Evolutionary conservation across 2,329 filamentous ascomycete species (phyloP), one percentile per base, ranked within the genome.

Genomic region (Biscogniauxia mediterranea): DNA sequence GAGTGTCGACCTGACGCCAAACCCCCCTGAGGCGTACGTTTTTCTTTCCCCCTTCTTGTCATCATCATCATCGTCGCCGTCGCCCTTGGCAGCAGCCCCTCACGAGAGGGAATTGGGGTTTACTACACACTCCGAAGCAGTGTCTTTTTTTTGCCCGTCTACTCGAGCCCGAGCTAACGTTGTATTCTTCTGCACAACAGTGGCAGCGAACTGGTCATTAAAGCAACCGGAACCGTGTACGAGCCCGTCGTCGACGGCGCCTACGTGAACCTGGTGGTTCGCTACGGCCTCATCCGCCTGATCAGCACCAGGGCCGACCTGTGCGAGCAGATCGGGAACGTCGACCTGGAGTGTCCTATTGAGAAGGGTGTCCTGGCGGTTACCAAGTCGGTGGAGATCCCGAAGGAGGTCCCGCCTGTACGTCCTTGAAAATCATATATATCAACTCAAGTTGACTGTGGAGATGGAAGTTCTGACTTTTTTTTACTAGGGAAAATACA

Each of bases 261-360:
- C 62, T 92, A 91, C 70, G 89, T 97, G 64, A 82, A 89, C 54
- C 76, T 99, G 50, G 85, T 88, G 68, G 94, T 99, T 79, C 97
- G 97, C 80, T 97, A 96, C 77, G 94, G 94, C 63, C 83, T 97
- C 67, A 97, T 99, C 76, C 91, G 88, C 59, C 85, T 99, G 66
- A 87, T 99, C 77, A 91, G 85, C 76, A 90, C 90, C 67, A 85
- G 83, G 68, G 88, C 89, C 71, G 90, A 97, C 73, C 85, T 98
- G 46, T 99, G 95, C 81, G 91, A 97, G 63, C 89, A 96, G 75
- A 86, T 96, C 67, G 81, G 85, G 74, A 93, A 97, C 68, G 92
- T 97, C 52, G 92, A 97, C 70, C 81, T 98, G 60, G 80, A 91
- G 70, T 99, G 95, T 78, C 95, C 95, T 55, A 84, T 99, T 61